A percentile compares a stretch with the other conserved stretches of the same genome.
phyloP scores from a whole-genome alignment of 1,284 basidiomycete species.

The Pseudozyma sp. region DNA sequence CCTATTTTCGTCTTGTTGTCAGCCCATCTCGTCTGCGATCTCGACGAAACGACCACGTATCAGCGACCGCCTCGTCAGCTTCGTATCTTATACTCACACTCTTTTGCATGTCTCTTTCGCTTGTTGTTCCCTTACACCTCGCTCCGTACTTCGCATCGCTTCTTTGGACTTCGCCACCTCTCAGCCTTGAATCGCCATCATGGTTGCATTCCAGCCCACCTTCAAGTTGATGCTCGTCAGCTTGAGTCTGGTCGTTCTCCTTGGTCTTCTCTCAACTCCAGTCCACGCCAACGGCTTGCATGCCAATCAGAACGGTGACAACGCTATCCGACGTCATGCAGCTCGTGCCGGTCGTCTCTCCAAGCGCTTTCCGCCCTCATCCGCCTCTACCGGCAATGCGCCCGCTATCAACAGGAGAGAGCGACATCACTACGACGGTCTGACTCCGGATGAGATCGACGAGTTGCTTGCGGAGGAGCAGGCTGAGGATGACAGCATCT shows the following conservation, averaged over 20 bases:
- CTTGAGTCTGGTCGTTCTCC: slow-evolving; percentile 24
- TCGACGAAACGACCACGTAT: too few relatives aligned
- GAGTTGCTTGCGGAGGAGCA: slow-evolving; percentile 18
- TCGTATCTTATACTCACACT: slow-evolving; percentile 18
- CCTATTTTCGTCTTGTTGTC: background rate
- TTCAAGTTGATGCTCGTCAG: slow-evolving; percentile 46
- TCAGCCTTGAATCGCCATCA: slow-evolving; percentile 3
- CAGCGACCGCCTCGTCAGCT: background rate
- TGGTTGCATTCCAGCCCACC: slow-evolving; percentile 32
- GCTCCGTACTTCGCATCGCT: background rate
- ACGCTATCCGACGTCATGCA: slow-evolving; percentile 34
- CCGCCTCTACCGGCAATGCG: background rate
- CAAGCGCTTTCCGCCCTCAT: slow-evolving; percentile 23
- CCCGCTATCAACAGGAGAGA: slow-evolving; percentile 14
- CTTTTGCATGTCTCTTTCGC: slow-evolving; percentile 8
- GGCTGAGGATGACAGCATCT: slow-evolving; percentile 10
- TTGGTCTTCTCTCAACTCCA: slow-evolving; percentile 11
- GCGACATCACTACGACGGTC: slow-evolving; percentile 18
- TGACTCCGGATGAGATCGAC: slow-evolving; percentile 27
- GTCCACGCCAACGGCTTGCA: slow-evolving; percentile 17
- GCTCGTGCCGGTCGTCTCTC: slow-evolving; percentile 33
- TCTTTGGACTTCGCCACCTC: background rate
- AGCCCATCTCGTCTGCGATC: background rate
- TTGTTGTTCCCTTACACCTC: background rate
- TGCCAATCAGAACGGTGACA: slow-evolving; percentile 8